These are phyloP conservation scores for Fusarium humuli DNA, from an alignment of 2,329 filamentous ascomycete species.

Conservation along the genomic window DNA sequence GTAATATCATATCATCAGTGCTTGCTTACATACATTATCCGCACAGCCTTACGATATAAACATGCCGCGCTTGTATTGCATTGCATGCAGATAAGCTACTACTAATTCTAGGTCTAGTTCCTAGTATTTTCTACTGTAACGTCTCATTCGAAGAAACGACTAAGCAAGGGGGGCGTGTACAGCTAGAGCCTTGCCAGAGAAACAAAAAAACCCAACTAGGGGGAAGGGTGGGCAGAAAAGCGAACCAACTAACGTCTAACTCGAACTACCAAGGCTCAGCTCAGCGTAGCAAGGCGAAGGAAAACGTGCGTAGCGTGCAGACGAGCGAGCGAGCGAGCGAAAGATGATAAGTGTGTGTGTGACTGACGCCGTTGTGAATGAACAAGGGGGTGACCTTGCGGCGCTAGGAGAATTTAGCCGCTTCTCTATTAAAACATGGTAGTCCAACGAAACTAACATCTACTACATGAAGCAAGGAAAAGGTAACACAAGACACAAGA, in stretches of 20 bases:
- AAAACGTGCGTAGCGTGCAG: conserved; percentile 28
- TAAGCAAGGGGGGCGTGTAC: conserved; percentile 39
- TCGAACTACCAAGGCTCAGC: conserved; percentile 16
- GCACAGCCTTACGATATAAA: conserved; percentile 16
- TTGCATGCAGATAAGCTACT: conserved; percentile 25
- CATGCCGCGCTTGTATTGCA: not conserved
- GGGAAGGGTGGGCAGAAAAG: conserved; percentile 6
- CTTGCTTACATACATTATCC: not conserved
- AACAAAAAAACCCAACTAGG: conserved; percentile 19
- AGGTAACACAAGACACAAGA: conserved; percentile 23
- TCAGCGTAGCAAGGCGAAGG: conserved; percentile 10
- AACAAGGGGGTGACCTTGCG: conserved; percentile 41
- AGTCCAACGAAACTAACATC: not conserved
- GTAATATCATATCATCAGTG: not conserved
- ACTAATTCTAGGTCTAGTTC: not conserved
- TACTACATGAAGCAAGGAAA: not conserved
- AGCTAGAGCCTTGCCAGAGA: not conserved
- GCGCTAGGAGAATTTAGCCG: conserved; percentile 49
- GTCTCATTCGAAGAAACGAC: conserved; percentile 11
- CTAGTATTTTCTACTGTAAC: conserved; percentile 14
- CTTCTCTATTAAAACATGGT: conserved; percentile 7
- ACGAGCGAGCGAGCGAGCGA: conserved; percentile 8
- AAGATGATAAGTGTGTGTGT: conserved; percentile 35
- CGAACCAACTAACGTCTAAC: conserved; percentile 30
- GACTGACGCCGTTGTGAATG: conserved; percentile 43